Evolutionary conservation across 495 filamentous ascomycete species (phyloP), one percentile per base, ranked within the genome.

Genomic region (Xylaria venustula): DNA sequence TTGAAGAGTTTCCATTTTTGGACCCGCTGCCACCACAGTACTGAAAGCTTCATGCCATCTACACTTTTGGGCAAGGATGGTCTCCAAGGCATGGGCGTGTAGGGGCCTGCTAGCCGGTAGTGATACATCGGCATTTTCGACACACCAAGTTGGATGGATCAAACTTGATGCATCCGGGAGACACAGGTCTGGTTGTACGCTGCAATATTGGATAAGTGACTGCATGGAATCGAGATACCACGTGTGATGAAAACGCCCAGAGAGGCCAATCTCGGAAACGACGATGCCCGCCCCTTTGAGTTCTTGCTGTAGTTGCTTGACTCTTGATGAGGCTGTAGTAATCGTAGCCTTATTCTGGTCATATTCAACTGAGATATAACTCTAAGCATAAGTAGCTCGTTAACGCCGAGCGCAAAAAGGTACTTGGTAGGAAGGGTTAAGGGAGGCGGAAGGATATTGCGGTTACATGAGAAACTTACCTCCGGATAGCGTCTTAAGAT

Each of bases 301-400:
- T 26, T 72, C 41, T 12, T 70, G 57, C n/a, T 49, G 65, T 36
- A 76, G 63, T 34, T 19, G 58, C 7, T 63, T 57, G 25, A 62
- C 63, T 8, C 53, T 73, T 25, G 53, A 57, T 5, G 61, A 62
- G 7, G 70, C 55, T 0, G 69, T 73, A 2, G 75, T 76, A 44
- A 80, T 48, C 9, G 68, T 75, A 12, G 67, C 77, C 12, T 78
- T 65, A 3, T 68, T 64, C 17, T 79, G 69, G 48, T 83, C 80
- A 32, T 72, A 79, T 5, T 51, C 36, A 7, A 81, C 79, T 1
- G 80, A 79, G 12, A 80, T 54, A 44, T 83, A 83, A 15, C 75
- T 73, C 67, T 80, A 58, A 1, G 51, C 2, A 11, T 12, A 15
- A 12, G 14, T 8, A 40, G 37, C 37, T 40, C 3, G 14, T 40